A percentile compares a stretch with the other conserved stretches of the same genome.
phyloP scores from a whole-genome alignment of 345 rosid genomes.

The Pistacia integerrima region DNA sequence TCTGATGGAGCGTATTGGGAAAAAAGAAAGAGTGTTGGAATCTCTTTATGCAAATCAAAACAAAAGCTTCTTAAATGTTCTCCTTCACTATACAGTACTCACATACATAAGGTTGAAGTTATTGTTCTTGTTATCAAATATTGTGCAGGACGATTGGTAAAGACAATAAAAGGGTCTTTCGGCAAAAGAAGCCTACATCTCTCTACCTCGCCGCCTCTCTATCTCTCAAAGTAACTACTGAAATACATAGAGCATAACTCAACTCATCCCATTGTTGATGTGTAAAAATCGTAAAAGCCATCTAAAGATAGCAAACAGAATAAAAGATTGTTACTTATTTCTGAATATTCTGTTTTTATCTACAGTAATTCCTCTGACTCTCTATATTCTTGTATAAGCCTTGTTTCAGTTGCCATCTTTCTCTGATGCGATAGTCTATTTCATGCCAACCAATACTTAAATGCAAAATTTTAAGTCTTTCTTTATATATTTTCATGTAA shows the following conservation, averaged over 20 bases:
- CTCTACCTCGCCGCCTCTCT: conserved; percentile 7
- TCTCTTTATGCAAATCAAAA: conserved; percentile 18
- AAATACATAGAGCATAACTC: neutral
- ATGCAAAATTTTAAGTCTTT: too few relatives aligned
- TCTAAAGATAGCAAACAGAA: neutral
- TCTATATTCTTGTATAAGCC: too few relatives aligned
- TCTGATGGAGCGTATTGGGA: neutral
- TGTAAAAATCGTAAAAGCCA: conserved; percentile 21
- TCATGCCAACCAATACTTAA: too few relatives aligned
- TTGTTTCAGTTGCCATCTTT: too few relatives aligned
- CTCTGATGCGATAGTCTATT: too few relatives aligned
- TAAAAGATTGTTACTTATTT: neutral
- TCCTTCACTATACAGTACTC: neutral
- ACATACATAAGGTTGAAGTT: conserved; percentile 10
- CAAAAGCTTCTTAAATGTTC: conserved; percentile 11
- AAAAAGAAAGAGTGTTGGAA: conserved; percentile 22
- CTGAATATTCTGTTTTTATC: conserved; percentile 13
- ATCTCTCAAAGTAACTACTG: conserved; percentile 1
- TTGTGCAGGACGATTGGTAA: conserved; percentile 17
- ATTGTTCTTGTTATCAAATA: conserved; percentile 6
- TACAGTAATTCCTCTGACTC: neutral
- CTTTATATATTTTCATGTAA: too few relatives aligned
- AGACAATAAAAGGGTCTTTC: conserved; percentile 31
- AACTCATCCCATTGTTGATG: conserved; percentile 9
- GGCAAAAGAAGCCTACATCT: conserved; percentile 18